Base-by-base conservation (phyloP, 768 basidiomycete species). In the Tylopilus plumbeoviolaceoides region DNA sequence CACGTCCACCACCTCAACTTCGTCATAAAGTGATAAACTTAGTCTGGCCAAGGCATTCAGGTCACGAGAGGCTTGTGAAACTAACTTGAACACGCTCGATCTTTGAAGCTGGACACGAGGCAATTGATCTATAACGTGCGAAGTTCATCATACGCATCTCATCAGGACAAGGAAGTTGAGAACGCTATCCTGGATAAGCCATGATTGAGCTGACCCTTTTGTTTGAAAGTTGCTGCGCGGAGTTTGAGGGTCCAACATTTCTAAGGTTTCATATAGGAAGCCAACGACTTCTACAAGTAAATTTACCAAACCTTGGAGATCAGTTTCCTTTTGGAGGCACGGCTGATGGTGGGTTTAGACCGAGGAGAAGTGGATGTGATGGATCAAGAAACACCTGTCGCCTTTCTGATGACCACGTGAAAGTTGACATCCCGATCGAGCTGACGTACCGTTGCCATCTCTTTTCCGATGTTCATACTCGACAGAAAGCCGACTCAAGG, bases 321-420 rank as follows among this genome's bases (percentile, higher is more conserved):
- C 21, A 31, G 21, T 58, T 56, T 39, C 58, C 57, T 59, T 58
- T 56, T 44, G 20, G 53, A 57, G 47, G 50, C 33, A 45, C 41
- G 10, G 39, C 45, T 46, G 41, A 49, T 46, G 47, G 54, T 61
- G 53, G 58, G 36, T 44, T 56, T 58, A 54, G 52, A 62, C 67
- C 64, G 62, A 66, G 62, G 64, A 61, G 50, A n/a, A n/a, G 60
- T 57, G 51, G 47, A 42, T 48, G 21, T 59, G 44, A 59, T 54
- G 31, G 25, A 58, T 51, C 11, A 51, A 23, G 38, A 49, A 28
- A 20, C 36, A 10, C 48, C 35, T 46, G 38, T 58, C 47, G 48
- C 44, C 43, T 17, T 36, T 36, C 17, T 38, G 44, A 52, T 50
- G 20, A 18, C 47, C 44, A 49, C 36, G 51, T 18, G 41, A 53